Conservation (phyloP, 495 filamentous ascomycete genomes). For the Daldinia caldariorum region DNA sequence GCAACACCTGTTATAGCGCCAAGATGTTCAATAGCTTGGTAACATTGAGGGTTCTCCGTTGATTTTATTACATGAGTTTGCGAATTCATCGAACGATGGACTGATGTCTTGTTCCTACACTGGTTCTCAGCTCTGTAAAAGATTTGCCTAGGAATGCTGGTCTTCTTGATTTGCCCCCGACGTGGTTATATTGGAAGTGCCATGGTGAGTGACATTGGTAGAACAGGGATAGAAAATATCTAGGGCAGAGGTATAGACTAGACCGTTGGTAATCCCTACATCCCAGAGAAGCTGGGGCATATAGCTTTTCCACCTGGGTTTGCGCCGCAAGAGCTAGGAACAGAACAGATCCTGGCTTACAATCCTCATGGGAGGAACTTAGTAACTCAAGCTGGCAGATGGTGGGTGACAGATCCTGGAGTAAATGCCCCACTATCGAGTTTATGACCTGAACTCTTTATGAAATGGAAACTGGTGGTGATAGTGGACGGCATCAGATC, state of each 20-base stretch:
- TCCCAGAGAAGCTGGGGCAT: not conserved
- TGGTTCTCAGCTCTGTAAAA: not conserved
- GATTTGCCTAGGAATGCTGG: constrained; percentile 1
- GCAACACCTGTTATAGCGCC: not conserved
- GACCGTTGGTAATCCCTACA: not conserved
- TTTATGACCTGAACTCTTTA: not conserved
- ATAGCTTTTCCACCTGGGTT: not conserved
- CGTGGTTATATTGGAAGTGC: not conserved
- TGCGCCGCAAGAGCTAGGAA: constrained; percentile 1
- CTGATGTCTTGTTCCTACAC: not conserved
- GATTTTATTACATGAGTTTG: not conserved
- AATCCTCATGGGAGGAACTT: constrained; percentile 3
- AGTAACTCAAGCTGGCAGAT: not conserved
- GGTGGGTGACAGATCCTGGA: not conserved
- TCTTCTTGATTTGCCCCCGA: not conserved
- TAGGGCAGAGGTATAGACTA: not conserved
- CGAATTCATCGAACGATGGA: not conserved
- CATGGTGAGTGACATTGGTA: constrained; percentile 2
- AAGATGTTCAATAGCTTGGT: not conserved
- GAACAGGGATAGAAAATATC: constrained; percentile 22
- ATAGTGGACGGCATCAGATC: constrained; percentile 12
- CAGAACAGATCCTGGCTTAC: not conserved
- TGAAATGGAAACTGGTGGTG: not conserved
- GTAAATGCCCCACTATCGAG: not conserved
- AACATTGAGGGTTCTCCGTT: not conserved